Evolutionary conservation across 345 rosid genomes (phyloP).

Genomic region (Balakata baccata): DNA sequence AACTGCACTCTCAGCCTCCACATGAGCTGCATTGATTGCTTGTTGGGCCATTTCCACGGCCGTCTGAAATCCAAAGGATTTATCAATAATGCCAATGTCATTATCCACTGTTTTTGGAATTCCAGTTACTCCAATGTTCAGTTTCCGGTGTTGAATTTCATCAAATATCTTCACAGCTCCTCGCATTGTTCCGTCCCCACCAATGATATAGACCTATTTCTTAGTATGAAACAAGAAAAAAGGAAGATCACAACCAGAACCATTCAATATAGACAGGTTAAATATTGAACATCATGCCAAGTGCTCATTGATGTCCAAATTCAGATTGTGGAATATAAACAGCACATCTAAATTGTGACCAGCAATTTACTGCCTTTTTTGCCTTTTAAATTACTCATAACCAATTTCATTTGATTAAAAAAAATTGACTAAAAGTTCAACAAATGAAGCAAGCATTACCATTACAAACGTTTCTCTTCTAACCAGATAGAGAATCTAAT

Average conservation of each 20-base stretch:
- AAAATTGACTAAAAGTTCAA: too few species aligned
- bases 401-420: too few species aligned
- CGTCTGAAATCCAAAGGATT: slow-evolving; percentile 89
- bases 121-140: slow-evolving; percentile 52
- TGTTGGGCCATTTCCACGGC: slow-evolving; percentile 90
- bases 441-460: neutral
- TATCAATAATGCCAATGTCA: slow-evolving; percentile 79
- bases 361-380: too few species aligned
- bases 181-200: slow-evolving; percentile 88
- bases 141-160: slow-evolving; percentile 47
- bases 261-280: neutral
- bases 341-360: too few species aligned
- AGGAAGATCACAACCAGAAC: neutral
- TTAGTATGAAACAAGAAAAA: neutral
- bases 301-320: neutral
- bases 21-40: slow-evolving; percentile 78
- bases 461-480: neutral
- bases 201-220: slow-evolving; percentile 61
- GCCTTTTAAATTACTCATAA: too few species aligned
- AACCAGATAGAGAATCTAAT: too few species aligned
- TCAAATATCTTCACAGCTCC: slow-evolving; percentile 71
- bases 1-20: slow-evolving; percentile 92
- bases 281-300: neutral
- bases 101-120: slow-evolving; percentile 90
- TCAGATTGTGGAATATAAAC: neutral